Base-by-base conservation (phyloP, 768 basidiomycete species). In the Pisolithus tinctorius region DNA sequence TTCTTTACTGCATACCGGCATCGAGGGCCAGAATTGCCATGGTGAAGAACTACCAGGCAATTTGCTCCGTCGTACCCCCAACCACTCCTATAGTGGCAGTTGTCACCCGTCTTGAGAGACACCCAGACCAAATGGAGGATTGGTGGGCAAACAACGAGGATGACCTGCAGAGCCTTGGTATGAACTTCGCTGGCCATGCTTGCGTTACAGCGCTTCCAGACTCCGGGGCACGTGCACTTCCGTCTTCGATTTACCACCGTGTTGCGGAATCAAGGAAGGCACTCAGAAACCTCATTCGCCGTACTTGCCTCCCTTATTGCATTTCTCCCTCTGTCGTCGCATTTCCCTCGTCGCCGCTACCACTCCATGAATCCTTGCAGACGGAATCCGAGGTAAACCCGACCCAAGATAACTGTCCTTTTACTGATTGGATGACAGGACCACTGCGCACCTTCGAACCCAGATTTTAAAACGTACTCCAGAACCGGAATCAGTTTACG, bases 1-100 rank as follows among this genome's bases (percentile, higher is more conserved):
- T 63, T 29, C 13, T 65, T 0, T 60, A 58, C 37, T 63, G 62
- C 45, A 49, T 63, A 49, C 51, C 55, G 17, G 56, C 54, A 36
- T 52, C 30, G 14, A 55, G 63, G 47, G 63, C 60, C 25, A 63
- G 49, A 37, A 34, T 25, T 0, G 54, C 53, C n/a, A 43, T 55
- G 20, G 31, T 56, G 54, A 62, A 54, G 13, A 54, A 55, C 43
- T 58, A 63, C 34, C 30, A 54, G 16, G 44, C 37, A 4, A 44
- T 63, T 5, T 45, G 52, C 27, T 30, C 29, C 25, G 26, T 45
- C 27, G 36, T 60, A 23, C 52, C 54, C 20, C 45, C 42, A 7
- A 9, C 39, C 16, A 49, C 56, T 34, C 59, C 61, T 11, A 38
- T 65, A 6, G 56, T 56, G 23, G 52, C 54, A 4, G 48, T 58